Conservation (phyloP, 2,329 filamentous ascomycete genomes). For the Passalora sequoiae region DNA sequence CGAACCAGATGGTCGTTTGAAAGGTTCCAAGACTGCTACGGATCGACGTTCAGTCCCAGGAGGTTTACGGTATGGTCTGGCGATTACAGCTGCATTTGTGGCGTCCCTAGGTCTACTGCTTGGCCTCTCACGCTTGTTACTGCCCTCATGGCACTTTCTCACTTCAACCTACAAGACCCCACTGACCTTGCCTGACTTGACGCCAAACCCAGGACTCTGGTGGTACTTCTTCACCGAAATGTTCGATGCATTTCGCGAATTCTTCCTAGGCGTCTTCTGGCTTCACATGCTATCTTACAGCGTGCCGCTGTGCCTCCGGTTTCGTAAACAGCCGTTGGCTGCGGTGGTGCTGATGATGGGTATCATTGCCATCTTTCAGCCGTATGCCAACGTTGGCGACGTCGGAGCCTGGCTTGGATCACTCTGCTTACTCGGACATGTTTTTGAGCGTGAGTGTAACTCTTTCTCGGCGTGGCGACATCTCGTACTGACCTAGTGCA, state of each 20-base stretch:
- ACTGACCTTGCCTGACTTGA: conserved; percentile 82
- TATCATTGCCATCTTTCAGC: conserved; percentile 92
- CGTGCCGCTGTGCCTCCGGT: conserved; percentile 73
- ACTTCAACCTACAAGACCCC: conserved; percentile 88
- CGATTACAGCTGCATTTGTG: conserved; percentile 55
- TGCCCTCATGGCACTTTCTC: conserved; percentile 82
- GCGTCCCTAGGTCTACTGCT: conserved; percentile 59
- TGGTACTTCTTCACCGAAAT: conserved; percentile 99
- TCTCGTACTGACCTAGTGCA: conserved; percentile 30
- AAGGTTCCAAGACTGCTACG: conserved; percentile 2
- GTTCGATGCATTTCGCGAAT: conserved; percentile 95
- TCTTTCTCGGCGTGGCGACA: conserved; percentile 18
- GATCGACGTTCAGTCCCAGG: conserved; percentile 20
- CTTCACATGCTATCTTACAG: conserved; percentile 89
- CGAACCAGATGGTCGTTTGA: neutral
- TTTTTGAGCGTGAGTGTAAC: conserved; percentile 71
- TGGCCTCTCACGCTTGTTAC: conserved; percentile 65
- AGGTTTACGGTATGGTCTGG: conserved; percentile 27
- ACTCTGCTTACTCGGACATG: conserved; percentile 80
- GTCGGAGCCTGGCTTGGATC: conserved; percentile 78
- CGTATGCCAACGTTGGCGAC: conserved; percentile 90
- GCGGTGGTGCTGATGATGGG: conserved; percentile 80
- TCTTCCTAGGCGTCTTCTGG: conserved; percentile 98
- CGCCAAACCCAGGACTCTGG: conserved; percentile 93
- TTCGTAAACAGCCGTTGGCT: conserved; percentile 80